A percentile compares a stretch with the other conserved stretches of the same genome.
Conservation (phyloP, 2,329 filamentous ascomycete genomes). For the Penicillium palitans region DNA sequence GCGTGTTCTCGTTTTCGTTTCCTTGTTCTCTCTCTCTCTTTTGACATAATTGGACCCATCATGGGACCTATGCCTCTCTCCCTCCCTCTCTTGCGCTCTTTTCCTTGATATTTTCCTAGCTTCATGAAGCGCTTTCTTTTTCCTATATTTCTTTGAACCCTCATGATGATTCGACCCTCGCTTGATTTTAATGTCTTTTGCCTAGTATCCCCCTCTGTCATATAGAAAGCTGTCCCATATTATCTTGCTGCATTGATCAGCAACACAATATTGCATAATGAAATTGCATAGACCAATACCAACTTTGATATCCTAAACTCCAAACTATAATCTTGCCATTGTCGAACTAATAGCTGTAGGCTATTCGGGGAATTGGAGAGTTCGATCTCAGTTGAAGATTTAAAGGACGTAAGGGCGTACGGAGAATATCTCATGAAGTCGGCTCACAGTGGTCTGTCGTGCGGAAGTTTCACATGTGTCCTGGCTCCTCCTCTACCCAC, state of each 20-base stretch:
- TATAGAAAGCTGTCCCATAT: constrained; percentile 4
- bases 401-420: too few relatives aligned
- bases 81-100: neutral
- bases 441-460: too few relatives aligned
- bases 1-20: constrained; percentile 9
- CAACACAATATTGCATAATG: constrained; percentile 9
- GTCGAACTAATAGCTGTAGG: too few relatives aligned
- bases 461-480: too few relatives aligned
- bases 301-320: neutral
- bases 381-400: too few relatives aligned
- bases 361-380: too few relatives aligned
- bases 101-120: constrained; percentile 3
- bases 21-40: neutral
- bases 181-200: constrained; percentile 3
- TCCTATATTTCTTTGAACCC: constrained; percentile 10
- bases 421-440: too few relatives aligned
- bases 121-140: neutral
- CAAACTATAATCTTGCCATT: too few relatives aligned
- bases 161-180: constrained; percentile 5
- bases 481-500: too few relatives aligned
- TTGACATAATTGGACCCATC: neutral
- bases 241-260: constrained; percentile 5
- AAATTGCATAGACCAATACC: constrained; percentile 2
- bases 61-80: neutral
- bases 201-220: constrained; percentile 1